Evolutionary conservation across 305 asterid species (phyloP).

Genomic region (Plantago lanceolata): DNA sequence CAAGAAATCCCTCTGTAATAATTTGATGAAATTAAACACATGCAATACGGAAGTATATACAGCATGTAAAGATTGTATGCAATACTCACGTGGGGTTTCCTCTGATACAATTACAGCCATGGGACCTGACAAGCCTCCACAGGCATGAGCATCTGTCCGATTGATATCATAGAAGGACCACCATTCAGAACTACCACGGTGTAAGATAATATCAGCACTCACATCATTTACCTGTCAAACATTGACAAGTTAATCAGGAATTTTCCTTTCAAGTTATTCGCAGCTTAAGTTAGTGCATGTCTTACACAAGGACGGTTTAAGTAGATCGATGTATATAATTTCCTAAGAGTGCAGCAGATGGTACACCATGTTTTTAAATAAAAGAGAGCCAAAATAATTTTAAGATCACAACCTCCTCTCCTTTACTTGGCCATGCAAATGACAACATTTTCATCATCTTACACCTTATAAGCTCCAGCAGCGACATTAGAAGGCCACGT

Average conservation of each 20-base stretch:
- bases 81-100: conserved; percentile 93
- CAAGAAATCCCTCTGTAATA: conserved; percentile 85
- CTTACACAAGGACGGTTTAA: too few relatives aligned
- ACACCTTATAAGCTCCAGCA: too few relatives aligned
- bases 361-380: too few relatives aligned
- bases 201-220: conserved; percentile 69
- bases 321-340: too few relatives aligned
- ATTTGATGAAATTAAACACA: conserved; percentile 17
- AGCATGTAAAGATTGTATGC: background rate
- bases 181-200: conserved; percentile 62
- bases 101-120: conserved; percentile 93
- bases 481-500: background rate
- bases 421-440: too few relatives aligned
- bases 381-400: background rate
- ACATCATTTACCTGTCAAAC: conserved; percentile 55
- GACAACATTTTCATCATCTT: too few relatives aligned
- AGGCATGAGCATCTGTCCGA: conserved; percentile 40
- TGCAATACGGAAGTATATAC: background rate
- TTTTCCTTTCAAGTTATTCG: background rate
- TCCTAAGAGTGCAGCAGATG: too few relatives aligned
- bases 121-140: conserved; percentile 75
- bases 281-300: too few relatives aligned
- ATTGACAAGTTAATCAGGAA: conserved; percentile 7
- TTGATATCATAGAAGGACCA: conserved; percentile 87
- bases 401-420: background rate